Evolutionary conservation across 805 yeast genomes (phyloP).

Genomic region (Danielia oregonensis): DNA sequence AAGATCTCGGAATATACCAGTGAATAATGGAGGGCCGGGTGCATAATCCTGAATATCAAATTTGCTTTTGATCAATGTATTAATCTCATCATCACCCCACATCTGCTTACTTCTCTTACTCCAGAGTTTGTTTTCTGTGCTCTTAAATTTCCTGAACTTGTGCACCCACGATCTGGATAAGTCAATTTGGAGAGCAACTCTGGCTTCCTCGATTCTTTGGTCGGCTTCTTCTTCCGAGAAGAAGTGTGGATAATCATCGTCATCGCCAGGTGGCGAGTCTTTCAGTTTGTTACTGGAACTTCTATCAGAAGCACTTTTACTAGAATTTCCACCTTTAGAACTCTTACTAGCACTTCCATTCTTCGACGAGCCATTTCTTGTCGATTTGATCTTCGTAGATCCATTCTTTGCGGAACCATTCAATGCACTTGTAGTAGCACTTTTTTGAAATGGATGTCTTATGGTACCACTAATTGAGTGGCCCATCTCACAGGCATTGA

Average conservation of each 20-base stretch:
- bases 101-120: slow-evolving; percentile 19
- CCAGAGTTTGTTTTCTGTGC: slow-evolving; percentile 24
- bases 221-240: slow-evolving; percentile 25
- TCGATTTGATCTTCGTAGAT: neutral
- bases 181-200: slow-evolving; percentile 21
- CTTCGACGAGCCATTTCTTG: neutral
- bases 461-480: neutral
- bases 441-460: neutral
- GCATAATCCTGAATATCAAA: slow-evolving; percentile 33
- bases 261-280: neutral
- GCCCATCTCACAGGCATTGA: neutral
- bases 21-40: slow-evolving; percentile 32
- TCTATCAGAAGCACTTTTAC: no score
- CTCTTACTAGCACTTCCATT: no score
- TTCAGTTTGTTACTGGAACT: neutral
- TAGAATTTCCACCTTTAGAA: no score
- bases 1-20: slow-evolving; percentile 26
- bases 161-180: slow-evolving; percentile 33
- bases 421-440: no score
- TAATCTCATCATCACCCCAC: slow-evolving; percentile 35
- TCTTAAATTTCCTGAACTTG: slow-evolving; percentile 26
- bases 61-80: slow-evolving; percentile 26
- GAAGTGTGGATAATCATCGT: neutral
- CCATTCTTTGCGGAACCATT: neutral
- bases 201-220: slow-evolving; percentile 23